Evolutionary conservation across 805 yeast species (phyloP).

Genomic region (Dipodascus albidus): DNA sequence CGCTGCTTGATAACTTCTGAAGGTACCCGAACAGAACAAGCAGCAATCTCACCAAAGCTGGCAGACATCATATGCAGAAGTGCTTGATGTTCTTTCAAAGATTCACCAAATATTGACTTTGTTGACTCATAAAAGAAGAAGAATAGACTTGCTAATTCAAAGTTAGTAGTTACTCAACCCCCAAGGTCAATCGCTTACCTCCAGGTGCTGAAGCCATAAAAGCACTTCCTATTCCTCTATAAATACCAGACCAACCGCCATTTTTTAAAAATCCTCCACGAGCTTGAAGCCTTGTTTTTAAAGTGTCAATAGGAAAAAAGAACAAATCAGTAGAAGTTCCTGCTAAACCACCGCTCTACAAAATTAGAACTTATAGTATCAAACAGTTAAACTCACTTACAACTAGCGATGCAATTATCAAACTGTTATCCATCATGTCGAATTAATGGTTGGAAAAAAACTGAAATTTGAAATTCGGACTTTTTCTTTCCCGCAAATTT

Average conservation of each 20-base stretch:
- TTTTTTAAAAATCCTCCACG: conserved; percentile 84
- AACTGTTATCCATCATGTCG: background rate
- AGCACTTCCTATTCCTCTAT: conserved; percentile 86
- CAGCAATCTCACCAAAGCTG: conserved; percentile 82
- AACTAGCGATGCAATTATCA: background rate
- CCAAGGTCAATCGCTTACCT: background rate
- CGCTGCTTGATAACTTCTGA: conserved; percentile 94
- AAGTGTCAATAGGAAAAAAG: conserved; percentile 92
- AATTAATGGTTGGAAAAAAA: background rate
- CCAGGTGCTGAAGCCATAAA: conserved; percentile 91
- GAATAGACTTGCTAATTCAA: conserved; percentile 46
- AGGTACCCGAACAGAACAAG: conserved; percentile 91
- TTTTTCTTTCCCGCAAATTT: too few species aligned
- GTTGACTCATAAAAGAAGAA: conserved; percentile 75
- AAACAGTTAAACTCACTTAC: background rate
- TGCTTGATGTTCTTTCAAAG: background rate
- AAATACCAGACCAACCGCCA: conserved; percentile 90
- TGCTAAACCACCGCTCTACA: conserved; percentile 69
- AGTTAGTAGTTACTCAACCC: conserved; percentile 10
- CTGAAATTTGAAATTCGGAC: background rate
- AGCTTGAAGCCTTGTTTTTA: conserved; percentile 91
- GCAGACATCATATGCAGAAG: conserved; percentile 71
- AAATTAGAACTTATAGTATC: background rate
- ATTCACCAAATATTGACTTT: conserved; percentile 31
- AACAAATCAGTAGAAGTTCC: conserved; percentile 93